Evolutionary conservation across 306 rosid genomes (phyloP), one percentile per base, ranked within the genome.

Genomic region (Medicago ruthenica): DNA sequence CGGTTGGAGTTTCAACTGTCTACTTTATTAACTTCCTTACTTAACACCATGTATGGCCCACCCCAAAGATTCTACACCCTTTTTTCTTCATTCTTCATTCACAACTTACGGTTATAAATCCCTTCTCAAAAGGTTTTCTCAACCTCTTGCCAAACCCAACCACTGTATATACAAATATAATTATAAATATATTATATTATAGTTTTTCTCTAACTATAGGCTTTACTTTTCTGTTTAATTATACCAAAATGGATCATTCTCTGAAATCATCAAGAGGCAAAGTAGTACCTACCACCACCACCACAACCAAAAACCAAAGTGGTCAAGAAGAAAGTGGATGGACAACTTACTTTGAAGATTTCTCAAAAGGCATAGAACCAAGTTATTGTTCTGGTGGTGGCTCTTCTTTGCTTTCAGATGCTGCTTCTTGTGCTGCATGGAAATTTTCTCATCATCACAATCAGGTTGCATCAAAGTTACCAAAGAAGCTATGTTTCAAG

Each of bases 391-490:
- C 80, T 18, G 42, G 42, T 14, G 85, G 55, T 79, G 83, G 86
- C n/a, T 85, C 97, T 75, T 90, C 97, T 73, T 65, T 89, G 85
- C 71, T 89, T 48, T 95, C 98, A 15, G 97, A 95, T 82, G 98
- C 98, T 73, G 91, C 92, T 86, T 92, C 98, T 71, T 83, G 58
- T 67, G 91, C 92, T 62, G 95, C 94, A 75, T 88, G 89, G 89
- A 88, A 86, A 81, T 42, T 62, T 17, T 81, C 92, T 48, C 76
- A 80, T 42, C 76, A 57, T 57, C 51, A 54, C 10, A 36, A 45
- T 24, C 76, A 75, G 64, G 16, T 60, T 67, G 68, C 83, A 14
- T 79, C 80, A 41, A 81, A 66, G 63, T 42, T 78, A n/a, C 88
- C 86, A 0, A 85, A 51, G 55, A 91, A 82, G 24, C 65, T 90